Base-by-base conservation (phyloP, 2,329 filamentous ascomycete species). In the Dactylellina cionopaga region DNA sequence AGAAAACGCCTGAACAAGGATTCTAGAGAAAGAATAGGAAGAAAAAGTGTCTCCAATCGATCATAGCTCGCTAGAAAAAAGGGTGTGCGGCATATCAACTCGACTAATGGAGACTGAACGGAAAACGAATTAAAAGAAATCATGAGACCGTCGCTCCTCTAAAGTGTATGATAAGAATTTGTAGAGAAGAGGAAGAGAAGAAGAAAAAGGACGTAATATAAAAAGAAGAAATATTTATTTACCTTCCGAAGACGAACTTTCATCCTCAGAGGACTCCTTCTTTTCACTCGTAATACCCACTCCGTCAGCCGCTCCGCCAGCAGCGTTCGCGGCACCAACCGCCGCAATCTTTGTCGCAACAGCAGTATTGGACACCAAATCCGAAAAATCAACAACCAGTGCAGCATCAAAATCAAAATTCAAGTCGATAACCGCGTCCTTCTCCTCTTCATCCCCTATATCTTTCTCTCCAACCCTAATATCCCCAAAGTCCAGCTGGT, bases 361-460 rank as follows among this genome's bases (percentile, higher is more conserved):
- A 35, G 44, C 56, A n/a, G 58, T 39, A 37, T 47, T 66, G 13
- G 69, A 47, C 2, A 68, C 69, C 10, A 74, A 46, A 31, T 74
- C 69, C 19, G 69, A 74, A 58, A 74, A 74, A 46, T 74, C 69
- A 5, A 74, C 69, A 5, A 74, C 69, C 25, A 74, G 62, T 1
- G 60, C 56, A n/a, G 55, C 27, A 24, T 68, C 69, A 46, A 74
- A 68, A 29, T 74, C 69, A 27, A 74, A 68, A 54, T 74, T 44
- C 46, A 74, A 37, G 51, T 68, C 69, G 11, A 74, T 74, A 25
- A 55, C 47, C 1, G 54, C 46, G 19, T 63, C 27, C 19, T 65
- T 33, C 13, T 37, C 27, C 1, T 33, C n/a, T 13, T 27, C 3
- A 25, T 54, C 56, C 19, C 54, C 54, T 5, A 1, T 29, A 15